phyloP scores from a whole-genome alignment of 2,329 filamentous ascomycete genomes.

The Pestalotiopsis sp. region DNA sequence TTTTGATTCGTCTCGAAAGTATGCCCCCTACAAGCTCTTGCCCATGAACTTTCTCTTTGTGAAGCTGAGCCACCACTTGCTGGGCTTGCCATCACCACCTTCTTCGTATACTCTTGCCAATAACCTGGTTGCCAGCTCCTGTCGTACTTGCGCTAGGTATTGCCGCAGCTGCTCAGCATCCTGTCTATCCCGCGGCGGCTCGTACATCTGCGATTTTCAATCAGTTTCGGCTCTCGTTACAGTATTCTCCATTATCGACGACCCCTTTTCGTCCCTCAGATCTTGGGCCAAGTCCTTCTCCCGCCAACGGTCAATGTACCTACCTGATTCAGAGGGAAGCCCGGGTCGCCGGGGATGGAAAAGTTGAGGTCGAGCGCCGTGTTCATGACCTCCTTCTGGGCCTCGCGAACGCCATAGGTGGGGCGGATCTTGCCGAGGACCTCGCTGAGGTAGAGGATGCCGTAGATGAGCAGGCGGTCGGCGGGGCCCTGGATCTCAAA shows the following conservation, averaged over 20 bases:
- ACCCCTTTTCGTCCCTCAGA: neutral
- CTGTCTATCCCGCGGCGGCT: constrained; percentile 82
- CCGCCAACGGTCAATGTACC: constrained; percentile 21
- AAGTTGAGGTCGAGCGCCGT: constrained; percentile 92
- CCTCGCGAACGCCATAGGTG: constrained; percentile 61
- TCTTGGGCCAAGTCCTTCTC: neutral
- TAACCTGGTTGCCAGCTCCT: constrained; percentile 84
- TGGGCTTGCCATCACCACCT: constrained; percentile 67
- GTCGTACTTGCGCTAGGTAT: constrained; percentile 90
- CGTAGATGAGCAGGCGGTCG: constrained; percentile 93
- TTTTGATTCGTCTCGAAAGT: no score
- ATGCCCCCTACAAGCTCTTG: constrained; percentile 69
- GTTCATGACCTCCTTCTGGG: constrained; percentile 80
- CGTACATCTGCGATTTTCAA: constrained; percentile 69
- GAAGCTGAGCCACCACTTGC: constrained; percentile 98
- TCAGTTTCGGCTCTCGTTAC: neutral
- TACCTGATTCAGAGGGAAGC: constrained; percentile 89
- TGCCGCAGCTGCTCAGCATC: constrained; percentile 87
- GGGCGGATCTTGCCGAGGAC: constrained; percentile 87
- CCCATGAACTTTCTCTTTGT: constrained; percentile 99
- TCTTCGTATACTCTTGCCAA: constrained; percentile 87
- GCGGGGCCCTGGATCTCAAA: constrained; percentile 98
- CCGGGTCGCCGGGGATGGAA: constrained; percentile 89
- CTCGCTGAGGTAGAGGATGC: constrained; percentile 92
- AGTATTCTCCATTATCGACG: neutral